A percentile compares a stretch with the other conserved stretches of the same genome.
phyloP scores from a whole-genome alignment of 2,329 filamentous ascomycete genomes.

The Pochonia chlamydosporia region DNA sequence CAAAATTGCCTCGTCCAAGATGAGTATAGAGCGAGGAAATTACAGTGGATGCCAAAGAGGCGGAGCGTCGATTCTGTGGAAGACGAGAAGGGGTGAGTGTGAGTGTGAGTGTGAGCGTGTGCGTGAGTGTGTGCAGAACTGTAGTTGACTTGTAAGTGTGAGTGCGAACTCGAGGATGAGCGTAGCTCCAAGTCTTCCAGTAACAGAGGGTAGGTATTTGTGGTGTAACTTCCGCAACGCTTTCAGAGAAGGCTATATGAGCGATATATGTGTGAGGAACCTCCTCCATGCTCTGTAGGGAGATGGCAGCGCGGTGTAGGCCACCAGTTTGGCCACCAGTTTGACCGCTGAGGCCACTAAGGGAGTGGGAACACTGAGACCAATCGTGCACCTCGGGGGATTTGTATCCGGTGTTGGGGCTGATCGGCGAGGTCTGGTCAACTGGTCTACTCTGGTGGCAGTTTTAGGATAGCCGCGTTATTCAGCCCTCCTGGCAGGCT shows the following conservation, averaged over 20 bases:
- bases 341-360: neutral
- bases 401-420: neutral
- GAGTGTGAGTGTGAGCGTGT: too few species aligned
- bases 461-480: neutral
- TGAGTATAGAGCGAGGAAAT: neutral
- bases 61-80: too few species aligned
- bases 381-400: neutral
- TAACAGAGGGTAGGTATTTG: conserved; percentile 11
- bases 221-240: neutral
- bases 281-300: neutral
- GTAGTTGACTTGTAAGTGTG: too few species aligned
- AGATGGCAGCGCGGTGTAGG: neutral
- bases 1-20: conserved; percentile 6
- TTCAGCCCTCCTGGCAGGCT: neutral
- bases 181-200: neutral
- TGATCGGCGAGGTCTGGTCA: neutral
- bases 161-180: neutral
- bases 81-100: too few species aligned
- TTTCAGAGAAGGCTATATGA: conserved; percentile 8
- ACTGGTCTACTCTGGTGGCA: neutral
- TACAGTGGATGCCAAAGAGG: neutral
- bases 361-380: neutral
- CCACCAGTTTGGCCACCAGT: neutral
- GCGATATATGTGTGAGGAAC: conserved; percentile 6
- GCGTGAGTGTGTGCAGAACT: too few species aligned